A percentile compares a stretch with the other conserved stretches of the same genome.
Conservation (phyloP, 768 basidiomycete species). For the Dacryopinax primogenitus region DNA sequence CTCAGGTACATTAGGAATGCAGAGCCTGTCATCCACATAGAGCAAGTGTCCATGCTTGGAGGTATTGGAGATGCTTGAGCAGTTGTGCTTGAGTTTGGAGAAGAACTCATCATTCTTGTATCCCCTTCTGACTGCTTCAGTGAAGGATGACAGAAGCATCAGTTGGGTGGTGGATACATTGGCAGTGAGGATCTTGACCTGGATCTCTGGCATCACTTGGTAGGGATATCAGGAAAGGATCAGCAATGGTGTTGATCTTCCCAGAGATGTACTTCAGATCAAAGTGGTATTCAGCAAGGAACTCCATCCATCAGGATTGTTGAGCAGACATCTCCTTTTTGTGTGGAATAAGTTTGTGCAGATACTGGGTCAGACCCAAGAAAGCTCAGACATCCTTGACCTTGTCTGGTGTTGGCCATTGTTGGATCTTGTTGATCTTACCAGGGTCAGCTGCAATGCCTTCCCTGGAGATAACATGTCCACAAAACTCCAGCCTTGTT, state of each 20-base stretch:
- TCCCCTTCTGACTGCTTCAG: not conserved
- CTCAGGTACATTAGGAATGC: slow-evolving; percentile 18
- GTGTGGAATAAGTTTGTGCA: slow-evolving; percentile 24
- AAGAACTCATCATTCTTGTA: slow-evolving; percentile 3
- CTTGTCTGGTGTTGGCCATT: slow-evolving; percentile 25
- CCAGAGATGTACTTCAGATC: slow-evolving; percentile 31
- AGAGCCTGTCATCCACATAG: slow-evolving; percentile 16
- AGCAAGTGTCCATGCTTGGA: not conserved
- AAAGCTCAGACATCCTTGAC: slow-evolving; percentile 22
- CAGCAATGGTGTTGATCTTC: slow-evolving; percentile 29
- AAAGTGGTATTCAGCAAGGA: slow-evolving; percentile 30
- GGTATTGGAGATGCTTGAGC: slow-evolving; percentile 10
- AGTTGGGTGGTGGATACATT: not conserved
- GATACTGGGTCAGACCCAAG: slow-evolving; percentile 25
- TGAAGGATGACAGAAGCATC: not conserved
- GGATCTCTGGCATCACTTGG: not conserved
- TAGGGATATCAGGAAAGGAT: slow-evolving; percentile 30
- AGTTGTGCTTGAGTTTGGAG: slow-evolving; percentile 11
- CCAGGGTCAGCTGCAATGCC: slow-evolving; percentile 25
- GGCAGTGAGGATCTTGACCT: not conserved
- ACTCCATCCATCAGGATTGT: slow-evolving; percentile 33
- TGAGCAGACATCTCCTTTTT: slow-evolving; percentile 27
- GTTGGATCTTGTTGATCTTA: slow-evolving; percentile 23
- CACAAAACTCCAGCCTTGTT: slow-evolving; percentile 24
- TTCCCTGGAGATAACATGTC: slow-evolving; percentile 24